Conservation (phyloP, 768 basidiomycete species). For the Favolaschia claudopus region DNA sequence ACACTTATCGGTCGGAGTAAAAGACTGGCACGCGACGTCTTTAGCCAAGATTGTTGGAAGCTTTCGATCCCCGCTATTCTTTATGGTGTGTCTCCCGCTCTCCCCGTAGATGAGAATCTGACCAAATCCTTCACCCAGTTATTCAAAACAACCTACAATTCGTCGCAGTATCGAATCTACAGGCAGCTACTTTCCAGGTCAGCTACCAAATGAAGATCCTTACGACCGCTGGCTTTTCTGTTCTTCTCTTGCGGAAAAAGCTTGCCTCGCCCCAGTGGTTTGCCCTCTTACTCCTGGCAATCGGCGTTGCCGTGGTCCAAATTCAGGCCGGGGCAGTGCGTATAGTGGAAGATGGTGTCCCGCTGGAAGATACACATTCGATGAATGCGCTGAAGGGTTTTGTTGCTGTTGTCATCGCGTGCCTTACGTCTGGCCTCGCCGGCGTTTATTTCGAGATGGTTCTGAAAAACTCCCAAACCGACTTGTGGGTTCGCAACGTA, state of each 20-base stretch:
- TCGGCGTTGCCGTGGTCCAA: constrained; percentile 91
- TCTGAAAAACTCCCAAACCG: constrained; percentile 85
- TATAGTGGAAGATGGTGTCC: constrained; percentile 25
- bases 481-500: constrained; percentile 96
- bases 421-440: constrained; percentile 94
- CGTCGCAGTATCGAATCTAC: constrained; percentile 91
- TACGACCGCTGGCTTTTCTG: constrained; percentile 91
- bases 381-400: constrained; percentile 91
- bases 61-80: constrained; percentile 95
- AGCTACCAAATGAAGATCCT: constrained; percentile 98
- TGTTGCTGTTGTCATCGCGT: constrained; percentile 87
- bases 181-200: constrained; percentile 96
- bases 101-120: neutral
- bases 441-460: constrained; percentile 99
- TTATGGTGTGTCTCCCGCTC: constrained; percentile 60
- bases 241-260: constrained; percentile 79
- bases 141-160: constrained; percentile 97
- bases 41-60: constrained; percentile 96
- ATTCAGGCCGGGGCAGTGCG: constrained; percentile 64
- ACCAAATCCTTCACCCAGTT: constrained; percentile 49
- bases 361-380: constrained; percentile 46
- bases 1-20: constrained; percentile 55
- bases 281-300: constrained; percentile 82
- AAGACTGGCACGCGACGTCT: constrained; percentile 71
- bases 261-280: constrained; percentile 83